Evolutionary conservation across 2,329 filamentous ascomycete genomes (phyloP), one percentile per base, ranked within the genome.

Genomic region (Bipolaris zeicola): DNA sequence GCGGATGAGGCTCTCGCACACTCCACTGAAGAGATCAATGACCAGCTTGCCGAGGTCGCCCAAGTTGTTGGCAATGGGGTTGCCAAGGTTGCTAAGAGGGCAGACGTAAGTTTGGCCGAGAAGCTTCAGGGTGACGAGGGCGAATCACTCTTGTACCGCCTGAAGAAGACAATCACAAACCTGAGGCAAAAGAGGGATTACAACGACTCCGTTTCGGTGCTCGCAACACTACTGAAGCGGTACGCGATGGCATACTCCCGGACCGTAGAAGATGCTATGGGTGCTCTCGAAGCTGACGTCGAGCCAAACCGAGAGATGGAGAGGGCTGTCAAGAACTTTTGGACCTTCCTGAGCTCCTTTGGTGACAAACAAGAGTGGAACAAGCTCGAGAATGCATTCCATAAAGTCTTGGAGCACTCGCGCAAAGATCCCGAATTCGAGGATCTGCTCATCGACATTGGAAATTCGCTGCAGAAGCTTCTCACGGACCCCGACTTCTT

Each of bases 401-500:
- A 89, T 42, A 81, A 85, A 44, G 83, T 97, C 37, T 77, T 96
- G 69, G 83, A 87, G 43, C 89, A 96, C 70, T 86, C 89, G 2
- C 81, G 89, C 57, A 87, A 86, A 33, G 91, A 96, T 65, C 89
- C 90, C 0, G 87, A 95, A 50, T 95, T 96, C 57, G 92, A 97
- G 66, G 80, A 87, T 13, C 78, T 96, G 24, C 85, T 96, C 71
- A 82, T 82, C 20, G 86, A 96, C 43, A 79, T 93, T 28, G 90
- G 89, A 10, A 85, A 87, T 52, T 85, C 90, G 3, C 76, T 96
- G 4, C 89, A 96, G 69, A 88, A 89, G 60, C 87, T 97, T 73
- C 79, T 98, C 39, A 95, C 87, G 0, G 90, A 97, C 60, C 93
- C 94, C 0, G 84, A 88, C 3, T 97, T 96, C 76, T 91, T 96